phyloP scores from a whole-genome alignment of 176 grass and related monocot species.

The Tuctoria greenei region DNA sequence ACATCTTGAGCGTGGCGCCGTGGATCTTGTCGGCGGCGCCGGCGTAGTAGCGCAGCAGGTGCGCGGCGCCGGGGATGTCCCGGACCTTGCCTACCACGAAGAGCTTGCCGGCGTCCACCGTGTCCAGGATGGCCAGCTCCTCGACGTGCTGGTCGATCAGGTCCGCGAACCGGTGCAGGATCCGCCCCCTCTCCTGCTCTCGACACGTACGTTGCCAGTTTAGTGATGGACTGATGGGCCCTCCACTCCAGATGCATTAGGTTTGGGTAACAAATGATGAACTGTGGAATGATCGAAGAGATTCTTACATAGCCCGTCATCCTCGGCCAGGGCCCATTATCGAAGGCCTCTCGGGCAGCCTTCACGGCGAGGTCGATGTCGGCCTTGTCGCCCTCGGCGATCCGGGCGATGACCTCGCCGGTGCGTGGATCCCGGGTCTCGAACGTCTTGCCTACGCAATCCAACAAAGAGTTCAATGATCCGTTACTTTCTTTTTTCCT shows the following conservation, averaged over 20 bases:
- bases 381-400: conserved; percentile 72
- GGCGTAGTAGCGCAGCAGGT: conserved; percentile 70
- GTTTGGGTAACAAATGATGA: too few species aligned
- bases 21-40: conserved; percentile 82
- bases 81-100: conserved; percentile 37
- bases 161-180: conserved; percentile 68
- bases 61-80: conserved; percentile 43
- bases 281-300: not conserved
- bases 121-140: conserved; percentile 66
- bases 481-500: not conserved
- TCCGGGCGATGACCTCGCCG: conserved; percentile 60
- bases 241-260: too few species aligned
- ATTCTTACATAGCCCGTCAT: conserved; percentile 73
- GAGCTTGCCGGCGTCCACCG: conserved; percentile 75
- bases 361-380: conserved; percentile 74
- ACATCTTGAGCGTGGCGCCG: conserved; percentile 66
- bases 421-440: conserved; percentile 70
- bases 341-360: conserved; percentile 83
- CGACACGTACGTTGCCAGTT: too few species aligned
- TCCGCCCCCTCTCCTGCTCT: conserved; percentile 57
- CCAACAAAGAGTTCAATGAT: not conserved
- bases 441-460: conserved; percentile 66
- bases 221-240: not conserved
- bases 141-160: conserved; percentile 62
- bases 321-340: conserved; percentile 83